Percentiles rank a stretch among this genome's conserved stretches.
Evolutionary conservation across 2,329 filamentous ascomycete genomes (phyloP).

Genomic region (Eutypa lata): DNA sequence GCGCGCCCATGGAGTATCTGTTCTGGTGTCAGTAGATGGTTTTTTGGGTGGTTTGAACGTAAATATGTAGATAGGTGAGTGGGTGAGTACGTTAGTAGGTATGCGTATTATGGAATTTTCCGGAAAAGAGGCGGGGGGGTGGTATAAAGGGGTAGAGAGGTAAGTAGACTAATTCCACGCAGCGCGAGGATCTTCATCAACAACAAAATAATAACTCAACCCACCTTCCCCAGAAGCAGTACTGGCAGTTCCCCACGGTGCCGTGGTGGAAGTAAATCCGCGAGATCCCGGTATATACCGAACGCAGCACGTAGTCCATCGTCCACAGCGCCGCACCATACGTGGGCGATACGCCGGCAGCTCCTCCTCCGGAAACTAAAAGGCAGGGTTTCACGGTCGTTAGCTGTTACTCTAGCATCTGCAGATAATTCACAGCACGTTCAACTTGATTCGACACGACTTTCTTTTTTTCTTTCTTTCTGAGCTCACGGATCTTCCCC

Average conservation of each 20-base stretch:
- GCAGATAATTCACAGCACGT: too few relatives aligned
- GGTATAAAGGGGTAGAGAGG: conserved; percentile 43
- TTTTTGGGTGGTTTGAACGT: background rate
- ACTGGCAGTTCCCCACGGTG: conserved; percentile 48
- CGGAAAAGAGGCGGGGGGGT: background rate
- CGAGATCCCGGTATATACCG: conserved; percentile 33
- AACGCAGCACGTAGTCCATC: conserved; percentile 42
- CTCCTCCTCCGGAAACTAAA: conserved; percentile 37
- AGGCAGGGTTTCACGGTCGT: too few relatives aligned
- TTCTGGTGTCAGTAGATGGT: too few relatives aligned
- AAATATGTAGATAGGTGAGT: background rate
- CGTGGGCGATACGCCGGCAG: conserved; percentile 37
- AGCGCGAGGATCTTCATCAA: too few relatives aligned
- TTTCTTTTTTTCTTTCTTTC: too few relatives aligned
- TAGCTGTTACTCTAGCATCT: too few relatives aligned
- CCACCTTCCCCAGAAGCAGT: conserved; percentile 22
- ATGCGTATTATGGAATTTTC: too few relatives aligned
- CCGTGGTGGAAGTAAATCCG: conserved; percentile 50
- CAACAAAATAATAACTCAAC: too few relatives aligned
- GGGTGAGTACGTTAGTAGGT: too few relatives aligned
- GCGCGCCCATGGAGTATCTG: conserved; percentile 45
- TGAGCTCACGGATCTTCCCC: too few relatives aligned
- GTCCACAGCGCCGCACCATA: conserved; percentile 50
- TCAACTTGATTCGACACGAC: too few relatives aligned
- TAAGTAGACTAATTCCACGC: too few relatives aligned